Percentiles rank a stretch among this genome's conserved stretches.
Conservation (phyloP, 495 filamentous ascomycete genomes). For the Aspergillus baeticus region DNA sequence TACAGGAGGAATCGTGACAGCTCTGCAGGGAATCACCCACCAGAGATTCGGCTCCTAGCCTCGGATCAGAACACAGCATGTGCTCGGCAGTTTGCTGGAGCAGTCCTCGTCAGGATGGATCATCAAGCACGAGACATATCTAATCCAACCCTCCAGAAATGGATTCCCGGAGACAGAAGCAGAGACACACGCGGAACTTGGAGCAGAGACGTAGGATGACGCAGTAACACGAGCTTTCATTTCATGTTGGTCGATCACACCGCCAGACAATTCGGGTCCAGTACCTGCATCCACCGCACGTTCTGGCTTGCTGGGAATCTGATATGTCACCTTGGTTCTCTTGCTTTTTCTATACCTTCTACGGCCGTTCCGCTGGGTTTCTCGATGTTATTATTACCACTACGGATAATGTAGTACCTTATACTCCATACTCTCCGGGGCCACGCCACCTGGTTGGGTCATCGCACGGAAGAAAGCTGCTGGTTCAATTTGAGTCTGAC, state of each 20-base stretch:
- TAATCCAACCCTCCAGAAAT: not conserved
- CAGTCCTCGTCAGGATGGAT: not conserved
- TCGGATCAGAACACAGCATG: slow-evolving; percentile 5
- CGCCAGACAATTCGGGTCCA: slow-evolving; percentile 7
- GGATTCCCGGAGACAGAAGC: not conserved
- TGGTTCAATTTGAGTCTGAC: not conserved
- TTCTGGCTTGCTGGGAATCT: slow-evolving; percentile 5
- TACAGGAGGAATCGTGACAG: not conserved
- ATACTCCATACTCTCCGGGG: not conserved
- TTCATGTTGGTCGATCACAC: slow-evolving; percentile 12
- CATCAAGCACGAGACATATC: not conserved
- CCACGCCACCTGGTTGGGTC: not conserved
- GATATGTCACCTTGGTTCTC: not conserved
- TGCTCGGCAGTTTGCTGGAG: slow-evolving; percentile 1
- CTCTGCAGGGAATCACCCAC: not conserved
- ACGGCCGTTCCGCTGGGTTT: not conserved
- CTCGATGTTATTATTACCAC: not conserved
- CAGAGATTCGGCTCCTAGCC: not conserved
- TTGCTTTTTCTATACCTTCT: not conserved
- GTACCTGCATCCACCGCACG: slow-evolving; percentile 15
- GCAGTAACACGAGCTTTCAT: slow-evolving; percentile 7
- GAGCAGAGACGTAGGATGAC: not conserved
- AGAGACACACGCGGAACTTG: not conserved
- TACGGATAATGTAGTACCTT: too few species aligned
- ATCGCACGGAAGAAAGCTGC: not conserved